Percentiles rank a stretch among this genome's conserved stretches.
These are phyloP conservation scores for Monilinia laxa DNA, from an alignment of 2,329 filamentous ascomycete genomes.

Conservation along the genomic window DNA sequence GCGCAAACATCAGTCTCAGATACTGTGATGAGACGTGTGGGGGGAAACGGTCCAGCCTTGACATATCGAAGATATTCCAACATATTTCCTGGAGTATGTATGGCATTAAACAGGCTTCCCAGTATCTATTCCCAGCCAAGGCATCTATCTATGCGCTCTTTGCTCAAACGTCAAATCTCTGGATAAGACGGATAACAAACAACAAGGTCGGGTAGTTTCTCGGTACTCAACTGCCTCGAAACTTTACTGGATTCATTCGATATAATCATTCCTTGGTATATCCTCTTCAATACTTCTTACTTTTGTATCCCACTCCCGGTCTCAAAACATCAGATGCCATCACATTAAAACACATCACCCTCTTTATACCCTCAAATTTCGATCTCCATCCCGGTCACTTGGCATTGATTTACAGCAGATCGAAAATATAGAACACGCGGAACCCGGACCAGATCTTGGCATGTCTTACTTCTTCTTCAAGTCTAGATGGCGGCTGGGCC, in stretches of 20 bases:
- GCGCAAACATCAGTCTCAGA: constrained; percentile 11
- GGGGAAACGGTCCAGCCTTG: background rate
- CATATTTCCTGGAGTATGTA: background rate
- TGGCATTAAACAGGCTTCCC: too few species aligned
- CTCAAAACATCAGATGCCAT: background rate
- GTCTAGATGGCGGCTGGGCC: background rate
- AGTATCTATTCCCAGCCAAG: background rate
- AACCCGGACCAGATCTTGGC: constrained; percentile 14
- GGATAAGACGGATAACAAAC: background rate
- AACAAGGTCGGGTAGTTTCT: background rate
- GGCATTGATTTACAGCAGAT: background rate
- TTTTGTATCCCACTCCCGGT: background rate
- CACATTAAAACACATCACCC: background rate
- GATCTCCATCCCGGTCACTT: constrained; percentile 1
- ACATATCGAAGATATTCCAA: background rate
- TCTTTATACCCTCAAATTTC: constrained; percentile 2
- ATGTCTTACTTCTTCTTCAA: background rate
- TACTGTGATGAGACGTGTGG: background rate
- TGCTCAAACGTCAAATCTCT: background rate
- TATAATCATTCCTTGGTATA: background rate
- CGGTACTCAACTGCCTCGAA: constrained; percentile 14
- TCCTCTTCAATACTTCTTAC: background rate
- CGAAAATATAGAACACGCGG: background rate
- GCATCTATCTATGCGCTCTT: background rate
- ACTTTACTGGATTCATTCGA: background rate